A percentile compares a stretch with the other conserved stretches of the same genome.
These are phyloP conservation scores for Euphorbia tirucalli DNA, from an alignment of 345 rosid genomes.

Conservation along the genomic window DNA sequence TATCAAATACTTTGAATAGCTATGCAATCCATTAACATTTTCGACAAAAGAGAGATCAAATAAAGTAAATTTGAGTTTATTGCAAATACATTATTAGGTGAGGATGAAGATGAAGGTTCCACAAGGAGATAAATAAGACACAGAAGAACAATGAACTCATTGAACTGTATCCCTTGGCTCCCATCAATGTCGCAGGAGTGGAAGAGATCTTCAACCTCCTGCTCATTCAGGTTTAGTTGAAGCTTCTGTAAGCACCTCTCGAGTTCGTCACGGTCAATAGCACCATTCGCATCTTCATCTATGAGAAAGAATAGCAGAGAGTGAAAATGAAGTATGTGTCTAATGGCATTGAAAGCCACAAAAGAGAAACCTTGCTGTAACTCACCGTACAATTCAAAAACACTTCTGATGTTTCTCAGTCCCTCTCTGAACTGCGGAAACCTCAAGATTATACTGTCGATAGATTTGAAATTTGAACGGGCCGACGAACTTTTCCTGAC, in stretches of 20 bases:
- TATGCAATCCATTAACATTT: not conserved
- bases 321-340: not conserved
- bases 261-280: constrained; percentile 66
- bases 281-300: constrained; percentile 72
- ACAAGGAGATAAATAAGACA: constrained; percentile 71
- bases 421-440: constrained; percentile 68
- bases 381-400: constrained; percentile 68
- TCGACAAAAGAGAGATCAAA: not conserved
- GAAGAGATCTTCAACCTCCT: constrained; percentile 69
- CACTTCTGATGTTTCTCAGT: constrained; percentile 56
- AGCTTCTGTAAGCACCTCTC: constrained; percentile 60
- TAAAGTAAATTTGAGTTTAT: constrained; percentile 11
- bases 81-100: constrained; percentile 26
- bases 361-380: constrained; percentile 9
- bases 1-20: too few relatives aligned
- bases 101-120: constrained; percentile 47
- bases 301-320: constrained; percentile 5
- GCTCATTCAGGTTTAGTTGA: constrained; percentile 47
- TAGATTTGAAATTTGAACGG: constrained; percentile 46
- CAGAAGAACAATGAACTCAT: constrained; percentile 74
- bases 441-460: constrained; percentile 67
- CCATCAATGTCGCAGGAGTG: constrained; percentile 79
- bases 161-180: constrained; percentile 74
- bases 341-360: not conserved
- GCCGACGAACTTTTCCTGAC: constrained; percentile 46